Evolutionary conservation across 768 basidiomycete genomes (phyloP).

Genomic region (Leccinum broughii): DNA sequence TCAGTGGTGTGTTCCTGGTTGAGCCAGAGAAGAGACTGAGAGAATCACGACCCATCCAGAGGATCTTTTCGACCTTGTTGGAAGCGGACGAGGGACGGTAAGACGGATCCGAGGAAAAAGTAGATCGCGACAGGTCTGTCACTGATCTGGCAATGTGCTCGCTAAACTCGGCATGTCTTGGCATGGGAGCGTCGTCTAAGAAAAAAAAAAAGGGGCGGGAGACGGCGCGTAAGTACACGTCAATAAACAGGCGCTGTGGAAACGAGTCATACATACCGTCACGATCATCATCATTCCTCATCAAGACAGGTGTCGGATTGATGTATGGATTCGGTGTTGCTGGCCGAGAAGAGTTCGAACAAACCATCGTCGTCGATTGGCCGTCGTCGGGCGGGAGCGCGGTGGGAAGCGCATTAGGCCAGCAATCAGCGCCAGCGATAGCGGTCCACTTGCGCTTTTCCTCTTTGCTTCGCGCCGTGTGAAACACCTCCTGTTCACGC

Average conservation of each 20-base stretch:
- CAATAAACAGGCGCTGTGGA: not conserved
- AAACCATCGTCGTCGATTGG: slow-evolving; percentile 5
- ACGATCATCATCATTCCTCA: slow-evolving; percentile 8
- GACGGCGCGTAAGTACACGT: not conserved
- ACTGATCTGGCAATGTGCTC: not conserved
- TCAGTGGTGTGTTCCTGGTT: not conserved
- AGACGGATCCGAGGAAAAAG: slow-evolving; percentile 5
- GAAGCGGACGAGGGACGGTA: slow-evolving; percentile 29
- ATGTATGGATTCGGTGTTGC: slow-evolving; percentile 36
- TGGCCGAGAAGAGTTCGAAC: slow-evolving; percentile 19
- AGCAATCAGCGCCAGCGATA: slow-evolving; percentile 22
- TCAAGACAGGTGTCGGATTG: slow-evolving; percentile 36
- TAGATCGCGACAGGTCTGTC: slow-evolving; percentile 4
- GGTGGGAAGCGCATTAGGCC: slow-evolving; percentile 23
- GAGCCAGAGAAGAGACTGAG: slow-evolving; percentile 31
- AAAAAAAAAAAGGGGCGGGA: not conserved
- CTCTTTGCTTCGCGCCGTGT: slow-evolving; percentile 19
- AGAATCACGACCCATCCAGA: slow-evolving; percentile 33
- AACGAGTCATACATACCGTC: slow-evolving; percentile 21
- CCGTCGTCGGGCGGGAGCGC: slow-evolving; percentile 2
- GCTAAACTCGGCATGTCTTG: slow-evolving; percentile 5
- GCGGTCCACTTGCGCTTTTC: slow-evolving; percentile 14
- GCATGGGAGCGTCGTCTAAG: slow-evolving; percentile 19
- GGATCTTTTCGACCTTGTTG: slow-evolving; percentile 36
- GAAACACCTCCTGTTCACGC: slow-evolving; percentile 18